These are phyloP conservation scores for Corniculantispora saksenae DNA, from an alignment of 2,329 filamentous ascomycete species.

Conservation along the genomic window DNA sequence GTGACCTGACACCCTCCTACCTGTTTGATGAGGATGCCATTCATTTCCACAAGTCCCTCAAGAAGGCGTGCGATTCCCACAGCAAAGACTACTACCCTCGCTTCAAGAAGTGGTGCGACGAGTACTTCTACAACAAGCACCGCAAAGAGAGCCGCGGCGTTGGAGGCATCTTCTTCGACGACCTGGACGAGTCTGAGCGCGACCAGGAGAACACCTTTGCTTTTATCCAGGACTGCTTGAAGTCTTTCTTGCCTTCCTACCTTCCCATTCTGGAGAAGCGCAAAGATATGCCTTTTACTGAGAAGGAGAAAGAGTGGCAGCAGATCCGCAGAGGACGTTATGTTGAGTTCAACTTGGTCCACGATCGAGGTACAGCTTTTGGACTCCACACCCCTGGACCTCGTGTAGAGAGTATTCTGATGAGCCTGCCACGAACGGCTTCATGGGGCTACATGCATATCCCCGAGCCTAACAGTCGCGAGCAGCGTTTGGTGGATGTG, in stretches of 20 bases:
- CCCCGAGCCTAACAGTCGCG: constrained; percentile 71
- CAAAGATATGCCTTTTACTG: constrained; percentile 89
- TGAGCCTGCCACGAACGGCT: constrained; percentile 92
- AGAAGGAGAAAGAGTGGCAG: constrained; percentile 92
- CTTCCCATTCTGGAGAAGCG: constrained; percentile 83
- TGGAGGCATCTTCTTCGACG: constrained; percentile 98
- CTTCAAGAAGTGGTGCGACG: constrained; percentile 98
- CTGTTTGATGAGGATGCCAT: constrained; percentile 96
- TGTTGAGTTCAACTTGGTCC: constrained; percentile 97
- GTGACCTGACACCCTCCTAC: constrained; percentile 89
- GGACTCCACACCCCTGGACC: constrained; percentile 90
- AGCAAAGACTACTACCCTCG: constrained; percentile 87
- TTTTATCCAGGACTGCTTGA: constrained; percentile 82
- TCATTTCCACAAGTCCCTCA: constrained; percentile 93
- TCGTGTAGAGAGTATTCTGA: constrained; percentile 92
- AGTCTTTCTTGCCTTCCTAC: constrained; percentile 87
- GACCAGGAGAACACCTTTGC: constrained; percentile 88
- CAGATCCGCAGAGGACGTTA: constrained; percentile 92
- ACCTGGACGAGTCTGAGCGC: constrained; percentile 83
- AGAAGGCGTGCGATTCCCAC: constrained; percentile 89
- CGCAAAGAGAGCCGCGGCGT: constrained; percentile 82
- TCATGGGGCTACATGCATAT: constrained; percentile 96
- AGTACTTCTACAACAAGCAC: constrained; percentile 95
- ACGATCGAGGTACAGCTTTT: constrained; percentile 93
- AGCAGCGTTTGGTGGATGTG: constrained; percentile 78